Base-by-base conservation (phyloP, 768 basidiomycete genomes). In the Pulveroboletus frians region DNA sequence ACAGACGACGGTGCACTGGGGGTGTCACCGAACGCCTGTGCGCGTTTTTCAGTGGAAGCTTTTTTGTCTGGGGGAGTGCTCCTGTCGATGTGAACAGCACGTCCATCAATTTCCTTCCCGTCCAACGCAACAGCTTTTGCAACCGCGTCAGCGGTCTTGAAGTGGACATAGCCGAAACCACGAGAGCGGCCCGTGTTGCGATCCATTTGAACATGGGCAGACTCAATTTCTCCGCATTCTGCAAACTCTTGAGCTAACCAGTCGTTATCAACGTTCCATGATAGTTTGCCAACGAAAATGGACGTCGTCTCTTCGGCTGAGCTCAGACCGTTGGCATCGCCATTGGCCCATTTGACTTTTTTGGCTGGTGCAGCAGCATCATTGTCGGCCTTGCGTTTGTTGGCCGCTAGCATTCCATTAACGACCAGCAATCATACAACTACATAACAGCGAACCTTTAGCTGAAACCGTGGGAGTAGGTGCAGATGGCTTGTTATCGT, bases 251-350 rank as follows among this genome's bases (percentile, higher is more conserved):
- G 78, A 42, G 85, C 81, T 53, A 98, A 83, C 77, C 92, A 89
- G 69, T 97, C 95, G 65, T 91, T 88, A 74, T 97, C 95, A 54
- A 98, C 87, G 66, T 88, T 90, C 94, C 94, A 99, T 11, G 92
- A 94, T 39, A 99, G 78, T 50, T 80, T 79, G 47, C 95, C 95
- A 56, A 99, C 92, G 63, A 94, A 98, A 59, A 97, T 78, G 34
- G 86, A 84, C 60, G 76, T 84, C 14, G 74, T 73, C 49, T 82
- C 76, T 55, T 79, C 76, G 9, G 26, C 35, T 1, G 70, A 61
- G 39, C 65, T 64, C 41, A 57, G 71, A 26, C 56, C 61, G 5
- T 67, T 64, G 14, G 68, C 68, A 27, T 69, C 69, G 49, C 74
- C 83, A 57, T 84, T 77, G 39, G 70, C 78, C 42, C 85, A 73